Base-by-base conservation (phyloP, 208 protist species). In the Histomonas meleagridis region DNA sequence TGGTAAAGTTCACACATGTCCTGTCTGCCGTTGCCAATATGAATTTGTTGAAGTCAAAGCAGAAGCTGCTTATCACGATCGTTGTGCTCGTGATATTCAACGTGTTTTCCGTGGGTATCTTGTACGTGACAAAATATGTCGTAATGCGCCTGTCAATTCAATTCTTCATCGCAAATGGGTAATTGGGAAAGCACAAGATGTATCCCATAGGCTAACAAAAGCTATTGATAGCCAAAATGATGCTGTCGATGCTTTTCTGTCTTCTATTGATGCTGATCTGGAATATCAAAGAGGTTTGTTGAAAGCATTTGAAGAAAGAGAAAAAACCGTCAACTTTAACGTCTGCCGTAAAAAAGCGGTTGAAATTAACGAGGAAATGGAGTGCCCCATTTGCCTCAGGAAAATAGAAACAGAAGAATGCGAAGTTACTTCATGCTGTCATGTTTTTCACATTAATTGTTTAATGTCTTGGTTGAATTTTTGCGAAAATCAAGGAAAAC, bases 361-460 rank as follows among this genome's bases (percentile, higher is more conserved):
- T n/a, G n/a, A n/a, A n/a, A n/a, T n/a, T n/a, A 46, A 23, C 10
- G 70, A 43, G 51, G 70, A 48, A 32, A 46, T 79, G 9, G 46
- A 43, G 18, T 81, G 70, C n/a, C 70, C 70, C 51, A 43, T 81
- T 43, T 81, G 70, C n/a, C n/a, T 81, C 16, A 48, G 70, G 51
- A 32, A 48, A 51, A 51, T 81, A 43, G n/a, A 48, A 23, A 35
- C 70, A 48, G 70, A 51, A 32, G 70, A 81, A 46, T 48, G 40
- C 1, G 23, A 9, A 32, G 43, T 81, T n/a, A 81, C 70, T n/a
- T 51, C 40, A 32, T 81, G 70, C n/a, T 35, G 70, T 12, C 70
- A 81, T 35, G 51, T 81, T 21, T 81, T 81, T 23, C 70, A 81
- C n/a, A 81, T 43, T 51, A 81, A 35, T n/a, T 81, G 70, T 28